These are phyloP conservation scores for Lentinus tigrinus DNA, from an alignment of 768 basidiomycete species.

Conservation along the genomic window DNA sequence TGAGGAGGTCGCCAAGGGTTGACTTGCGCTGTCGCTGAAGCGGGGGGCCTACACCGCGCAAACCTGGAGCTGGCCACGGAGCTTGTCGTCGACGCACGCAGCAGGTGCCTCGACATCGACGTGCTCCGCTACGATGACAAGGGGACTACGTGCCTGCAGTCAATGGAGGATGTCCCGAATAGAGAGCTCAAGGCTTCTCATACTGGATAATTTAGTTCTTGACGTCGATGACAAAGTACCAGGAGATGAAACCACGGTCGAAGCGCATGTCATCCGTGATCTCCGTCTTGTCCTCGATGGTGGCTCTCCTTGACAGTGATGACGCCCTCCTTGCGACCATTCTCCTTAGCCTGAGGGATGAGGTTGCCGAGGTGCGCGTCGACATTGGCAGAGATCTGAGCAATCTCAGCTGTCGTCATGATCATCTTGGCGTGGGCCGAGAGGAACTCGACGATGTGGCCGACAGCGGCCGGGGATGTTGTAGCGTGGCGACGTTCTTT, in stretches of 20 bases:
- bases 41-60: conserved; percentile 95
- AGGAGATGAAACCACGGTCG: conserved; percentile 97
- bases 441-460: conserved; percentile 90
- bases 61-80: conserved; percentile 94
- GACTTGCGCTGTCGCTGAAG: conserved; percentile 99
- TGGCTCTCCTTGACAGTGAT: conserved; percentile 99
- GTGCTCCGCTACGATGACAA: conserved; percentile 97
- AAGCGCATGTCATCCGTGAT: conserved; percentile 99
- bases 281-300: conserved; percentile 98
- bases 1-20: conserved; percentile 95
- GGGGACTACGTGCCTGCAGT: conserved; percentile 82
- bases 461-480: conserved; percentile 97
- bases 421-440: conserved; percentile 87
- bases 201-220: conserved; percentile 95
- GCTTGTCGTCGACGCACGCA: conserved; percentile 98
- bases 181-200: conserved; percentile 87
- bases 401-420: conserved; percentile 96
- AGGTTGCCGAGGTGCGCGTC: conserved; percentile 90
- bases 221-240: conserved; percentile 98
- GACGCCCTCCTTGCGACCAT: conserved; percentile 99
- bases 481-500: conserved; percentile 99
- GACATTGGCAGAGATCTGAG: conserved; percentile 83
- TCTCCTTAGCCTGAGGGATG: conserved; percentile 99
- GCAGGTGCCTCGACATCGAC: conserved; percentile 97
- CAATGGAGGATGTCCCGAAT: conserved; percentile 95